Evolutionary conservation across 2,329 filamentous ascomycete species (phyloP).

Genomic region (Botrytis fabae): DNA sequence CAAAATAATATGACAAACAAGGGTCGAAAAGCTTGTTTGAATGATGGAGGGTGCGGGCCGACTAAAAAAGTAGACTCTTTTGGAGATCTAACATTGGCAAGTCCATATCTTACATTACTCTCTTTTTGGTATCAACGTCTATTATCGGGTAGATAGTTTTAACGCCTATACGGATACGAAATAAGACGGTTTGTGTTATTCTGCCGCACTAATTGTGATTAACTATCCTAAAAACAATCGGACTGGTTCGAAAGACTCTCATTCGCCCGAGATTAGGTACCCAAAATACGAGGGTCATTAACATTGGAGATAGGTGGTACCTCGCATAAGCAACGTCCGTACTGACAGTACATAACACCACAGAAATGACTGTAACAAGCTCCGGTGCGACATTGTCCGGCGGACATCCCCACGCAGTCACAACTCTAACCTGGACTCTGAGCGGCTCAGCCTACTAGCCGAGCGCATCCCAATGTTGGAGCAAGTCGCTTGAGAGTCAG

Average conservation of each 20-base stretch:
- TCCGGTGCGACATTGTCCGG: slow-evolving; percentile 25
- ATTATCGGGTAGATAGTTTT: background rate
- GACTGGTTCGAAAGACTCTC: slow-evolving; percentile 14
- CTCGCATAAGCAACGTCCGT: slow-evolving; percentile 25
- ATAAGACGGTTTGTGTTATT: slow-evolving; percentile 14
- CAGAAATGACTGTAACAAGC: slow-evolving; percentile 20
- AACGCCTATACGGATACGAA: slow-evolving; percentile 23
- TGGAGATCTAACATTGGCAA: slow-evolving; percentile 2
- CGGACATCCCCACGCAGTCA: slow-evolving; percentile 24
- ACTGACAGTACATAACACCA: slow-evolving; percentile 22
- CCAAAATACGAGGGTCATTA: slow-evolving; percentile 21
- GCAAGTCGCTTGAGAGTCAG: background rate
- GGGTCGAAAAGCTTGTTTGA: slow-evolving; percentile 23
- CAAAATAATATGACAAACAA: slow-evolving; percentile 19
- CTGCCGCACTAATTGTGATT: slow-evolving; percentile 13
- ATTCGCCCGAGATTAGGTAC: slow-evolving; percentile 25
- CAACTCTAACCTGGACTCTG: background rate
- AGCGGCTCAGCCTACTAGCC: slow-evolving; percentile 16
- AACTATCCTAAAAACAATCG: slow-evolving; percentile 11
- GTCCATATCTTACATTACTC: slow-evolving; percentile 16
- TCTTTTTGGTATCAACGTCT: slow-evolving; percentile 19
- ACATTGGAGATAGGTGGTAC: slow-evolving; percentile 10
- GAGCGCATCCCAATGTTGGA: slow-evolving; percentile 1
- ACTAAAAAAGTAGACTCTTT: slow-evolving; percentile 10
- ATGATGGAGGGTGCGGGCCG: slow-evolving; percentile 16